Percentiles rank a stretch among this genome's conserved stretches.
These are phyloP conservation scores for Globisporangium uncinulatum DNA, from an alignment of 352 stramenopile species.

Conservation along the genomic window DNA sequence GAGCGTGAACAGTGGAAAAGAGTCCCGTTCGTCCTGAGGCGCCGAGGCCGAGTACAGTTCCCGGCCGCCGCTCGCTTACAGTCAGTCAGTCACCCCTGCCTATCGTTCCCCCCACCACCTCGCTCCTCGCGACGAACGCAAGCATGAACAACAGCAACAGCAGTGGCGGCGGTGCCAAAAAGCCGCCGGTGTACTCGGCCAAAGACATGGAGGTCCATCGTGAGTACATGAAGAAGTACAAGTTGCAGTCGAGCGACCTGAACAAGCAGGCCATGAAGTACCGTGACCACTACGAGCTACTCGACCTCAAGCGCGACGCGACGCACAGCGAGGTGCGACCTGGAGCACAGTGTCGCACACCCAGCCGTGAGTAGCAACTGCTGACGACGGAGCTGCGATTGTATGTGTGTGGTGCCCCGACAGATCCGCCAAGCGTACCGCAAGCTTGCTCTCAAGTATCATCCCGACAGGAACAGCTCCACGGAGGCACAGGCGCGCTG, in stretches of 20 bases:
- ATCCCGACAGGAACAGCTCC: constrained; percentile 91
- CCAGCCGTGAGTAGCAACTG: no score
- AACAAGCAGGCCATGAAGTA: constrained; percentile 50
- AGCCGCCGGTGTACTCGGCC: constrained; percentile 29
- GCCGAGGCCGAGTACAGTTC: no score
- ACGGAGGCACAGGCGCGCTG: constrained; percentile 57
- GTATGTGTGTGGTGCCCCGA: neutral
- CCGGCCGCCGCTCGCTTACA: no score
- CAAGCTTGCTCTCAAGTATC: constrained; percentile 15
- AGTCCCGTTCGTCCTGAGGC: no score
- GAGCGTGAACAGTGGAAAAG: no score
- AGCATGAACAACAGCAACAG: constrained; percentile 10
- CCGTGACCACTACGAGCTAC: constrained; percentile 77
- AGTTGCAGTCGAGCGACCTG: constrained; percentile 71
- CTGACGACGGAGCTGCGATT: no score
- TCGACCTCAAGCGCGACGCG: constrained; percentile 47
- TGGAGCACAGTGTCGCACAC: no score
- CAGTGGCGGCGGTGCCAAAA: neutral
- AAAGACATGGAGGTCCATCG: constrained; percentile 82
- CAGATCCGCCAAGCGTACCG: constrained; percentile 77
- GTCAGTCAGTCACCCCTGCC: no score
- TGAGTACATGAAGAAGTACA: constrained; percentile 89
- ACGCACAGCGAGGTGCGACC: constrained; percentile 56
- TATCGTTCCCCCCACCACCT: neutral
- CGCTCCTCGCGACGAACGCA: neutral